Evolutionary conservation across 2,329 filamentous ascomycete species (phyloP), one percentile per base, ranked within the genome.

Genomic region (Pseudogymnoascus sp.): DNA sequence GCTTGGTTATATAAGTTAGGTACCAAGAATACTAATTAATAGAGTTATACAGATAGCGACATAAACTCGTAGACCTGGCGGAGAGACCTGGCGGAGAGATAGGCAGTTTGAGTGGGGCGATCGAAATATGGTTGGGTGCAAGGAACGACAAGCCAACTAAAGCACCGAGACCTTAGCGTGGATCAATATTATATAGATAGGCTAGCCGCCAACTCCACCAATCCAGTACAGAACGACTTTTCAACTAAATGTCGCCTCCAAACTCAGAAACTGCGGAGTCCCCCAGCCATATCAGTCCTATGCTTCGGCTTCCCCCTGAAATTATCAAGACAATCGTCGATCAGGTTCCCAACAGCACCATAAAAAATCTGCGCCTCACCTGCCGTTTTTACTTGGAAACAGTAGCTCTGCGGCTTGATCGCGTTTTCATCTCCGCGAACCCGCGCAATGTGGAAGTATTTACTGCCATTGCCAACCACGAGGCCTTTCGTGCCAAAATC

Each of bases 391-490:
- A 73, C 8, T 31, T 54, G 19, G 57, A 68, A 7, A 62, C 10
- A 4, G 63, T 63, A 11, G 64, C 36, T 34, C 66, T 77, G 8
- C 71, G 71, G 23, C 70, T 77, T 19, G 66, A 72, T 31, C 73
- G 75, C 25, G 73, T 78, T 4, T 80, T 77, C 63, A 67, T 80
- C 10, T 78, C 76, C 5, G 72, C 78, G 4, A 79, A 77, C 61
- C 72, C 73, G 3, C 70, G 72, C 21, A 75, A 79, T 61, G 67
- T 80, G 5, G 51, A 73, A 2, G 76, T 77, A 4, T 73, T 77
- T 21, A 69, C 72, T 2, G 69, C 71, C 13, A 69, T 80, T 61
- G 73, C 78, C 7, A 67, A 74, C 8, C 74, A 79, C 65, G 71
- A 75, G 4, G 64, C 45, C 0, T 75, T 76, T 60, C 72, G 73